Base-by-base conservation (phyloP, 108 stramenopile species). In the Fragilariopsis cylindrus region DNA sequence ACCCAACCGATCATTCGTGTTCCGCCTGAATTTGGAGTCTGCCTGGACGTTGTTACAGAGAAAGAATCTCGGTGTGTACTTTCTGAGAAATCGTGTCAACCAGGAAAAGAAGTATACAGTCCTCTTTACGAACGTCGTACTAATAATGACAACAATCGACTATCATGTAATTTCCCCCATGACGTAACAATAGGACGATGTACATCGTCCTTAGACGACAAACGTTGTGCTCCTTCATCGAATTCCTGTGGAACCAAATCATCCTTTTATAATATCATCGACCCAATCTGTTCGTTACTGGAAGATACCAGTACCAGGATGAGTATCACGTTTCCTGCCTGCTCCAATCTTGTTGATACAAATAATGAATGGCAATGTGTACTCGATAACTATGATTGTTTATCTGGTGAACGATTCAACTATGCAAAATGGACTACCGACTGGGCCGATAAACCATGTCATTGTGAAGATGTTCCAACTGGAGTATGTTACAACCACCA, bases 381-480 rank as follows among this genome's bases (percentile, higher is more conserved):
- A 15, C 57, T 57, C 15, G 57, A n/a, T 57, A 19, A 57, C n/a
- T 7, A 57, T 7, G 13, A 57, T 18, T 57, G 57, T 18, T 19
- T 57, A 7, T 9, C 8, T 57, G 16, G 18, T 7, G 57, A 57
- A 57, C 13, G 18, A 15, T 18, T 57, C 7, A 57, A 9, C 7
- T 57, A 57, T 57, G n/a, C 57, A n/a, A 57, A 57, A 19, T 57
- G 57, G 57, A 19, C 8, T 7, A 19, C 8, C 8, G 57, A 57
- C 7, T 57, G 57, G 57, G 57, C 18, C 13, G 18, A n/a, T 19
- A 7, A 9, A 7, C 57, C 57, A n/a, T 57, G 57, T 18, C 57
- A 57, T 19, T 57, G 57, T 19, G 57, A 57, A 57, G 57, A 57
- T n/a, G 57, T 57, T 57, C 57, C 57, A 15, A 57, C 57, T 19